Percentiles rank a stretch among this genome's conserved stretches.
These are phyloP conservation scores for Elsinoe arachidis DNA, from an alignment of 2,329 filamentous ascomycete species.

Conservation along the genomic window DNA sequence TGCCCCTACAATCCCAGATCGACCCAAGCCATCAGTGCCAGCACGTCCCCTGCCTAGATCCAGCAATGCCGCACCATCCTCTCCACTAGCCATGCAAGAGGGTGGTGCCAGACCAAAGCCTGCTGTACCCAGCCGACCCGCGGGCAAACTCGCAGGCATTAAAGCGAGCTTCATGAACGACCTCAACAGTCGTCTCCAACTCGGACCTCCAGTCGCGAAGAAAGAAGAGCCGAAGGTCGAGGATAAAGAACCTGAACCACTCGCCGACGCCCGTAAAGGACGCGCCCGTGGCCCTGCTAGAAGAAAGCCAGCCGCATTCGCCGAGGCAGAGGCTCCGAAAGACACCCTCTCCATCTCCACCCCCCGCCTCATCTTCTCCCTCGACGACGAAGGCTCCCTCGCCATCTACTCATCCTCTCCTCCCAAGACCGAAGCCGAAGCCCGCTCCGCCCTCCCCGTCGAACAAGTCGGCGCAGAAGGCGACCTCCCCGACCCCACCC, in stretches of 20 bases:
- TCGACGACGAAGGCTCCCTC: constrained; percentile 35
- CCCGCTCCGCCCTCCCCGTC: constrained; percentile 11
- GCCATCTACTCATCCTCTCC: constrained; percentile 22
- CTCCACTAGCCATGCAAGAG: constrained; percentile 20
- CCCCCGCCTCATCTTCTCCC: constrained; percentile 34
- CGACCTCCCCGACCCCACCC: constrained; percentile 18
- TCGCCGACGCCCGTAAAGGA: constrained; percentile 82
- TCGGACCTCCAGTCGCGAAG: constrained; percentile 66
- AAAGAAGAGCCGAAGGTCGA: constrained; percentile 54
- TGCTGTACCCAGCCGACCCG: constrained; percentile 66
- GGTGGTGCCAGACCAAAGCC: constrained; percentile 65
- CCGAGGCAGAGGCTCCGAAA: constrained; percentile 38
- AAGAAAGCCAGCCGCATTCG: constrained; percentile 54
- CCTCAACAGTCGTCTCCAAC: constrained; percentile 76
- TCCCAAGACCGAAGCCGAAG: constrained; percentile 14
- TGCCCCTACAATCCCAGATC: constrained; percentile 46
- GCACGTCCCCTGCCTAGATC: constrained; percentile 46
- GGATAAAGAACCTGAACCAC: constrained; percentile 61
- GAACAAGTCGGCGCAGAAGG: constrained; percentile 19
- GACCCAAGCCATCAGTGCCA: constrained; percentile 57
- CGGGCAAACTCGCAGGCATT: constrained; percentile 81
- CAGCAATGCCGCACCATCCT: constrained; percentile 26
- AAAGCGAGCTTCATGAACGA: constrained; percentile 91
- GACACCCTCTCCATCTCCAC: constrained; percentile 38
- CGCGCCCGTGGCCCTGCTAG: constrained; percentile 80